Percentiles rank a stretch among this genome's conserved stretches.
phyloP scores from a whole-genome alignment of 2,329 filamentous ascomycete genomes.

The Stachybotrys echinatus region DNA sequence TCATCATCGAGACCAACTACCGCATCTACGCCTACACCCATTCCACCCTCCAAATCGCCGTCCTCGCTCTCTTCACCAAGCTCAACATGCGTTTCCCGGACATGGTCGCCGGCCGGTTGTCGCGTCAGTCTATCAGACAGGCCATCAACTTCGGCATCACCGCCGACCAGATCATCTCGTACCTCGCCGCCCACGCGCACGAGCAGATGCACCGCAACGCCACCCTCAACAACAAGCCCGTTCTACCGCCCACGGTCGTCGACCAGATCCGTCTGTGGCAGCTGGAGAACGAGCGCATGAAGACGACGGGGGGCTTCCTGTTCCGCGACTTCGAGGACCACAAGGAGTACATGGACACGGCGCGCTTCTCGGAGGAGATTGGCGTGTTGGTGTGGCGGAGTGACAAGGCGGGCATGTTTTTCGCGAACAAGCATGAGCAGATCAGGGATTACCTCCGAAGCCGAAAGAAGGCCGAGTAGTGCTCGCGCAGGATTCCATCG shows the following conservation, averaged over 20 bases:
- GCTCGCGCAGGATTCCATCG: background rate
- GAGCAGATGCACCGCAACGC: constrained; percentile 79
- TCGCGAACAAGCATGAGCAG: constrained; percentile 87
- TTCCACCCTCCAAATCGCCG: constrained; percentile 88
- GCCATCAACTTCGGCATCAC: constrained; percentile 91
- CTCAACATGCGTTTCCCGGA: constrained; percentile 90
- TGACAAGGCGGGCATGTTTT: constrained; percentile 77
- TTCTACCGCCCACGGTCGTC: constrained; percentile 90
- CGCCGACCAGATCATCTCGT: constrained; percentile 89
- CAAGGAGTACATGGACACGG: constrained; percentile 65
- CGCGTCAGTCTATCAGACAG: constrained; percentile 78
- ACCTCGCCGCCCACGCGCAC: constrained; percentile 87
- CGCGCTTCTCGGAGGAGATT: constrained; percentile 80
- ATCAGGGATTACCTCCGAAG: constrained; percentile 74
- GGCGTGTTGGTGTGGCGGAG: constrained; percentile 87
- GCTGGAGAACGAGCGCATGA: constrained; percentile 92
- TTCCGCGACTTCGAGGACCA: constrained; percentile 80
- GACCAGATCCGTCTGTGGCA: constrained; percentile 98
- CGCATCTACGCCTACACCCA: constrained; percentile 95
- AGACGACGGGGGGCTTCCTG: constrained; percentile 73
- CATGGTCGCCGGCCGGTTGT: constrained; percentile 87
- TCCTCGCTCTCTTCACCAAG: constrained; percentile 83
- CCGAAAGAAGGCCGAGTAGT: constrained; percentile 45
- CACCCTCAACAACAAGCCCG: constrained; percentile 53
- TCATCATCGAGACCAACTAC: constrained; percentile 98